Base-by-base conservation (phyloP, 177 flowering plant genomes). In the Telopea speciosissima region DNA sequence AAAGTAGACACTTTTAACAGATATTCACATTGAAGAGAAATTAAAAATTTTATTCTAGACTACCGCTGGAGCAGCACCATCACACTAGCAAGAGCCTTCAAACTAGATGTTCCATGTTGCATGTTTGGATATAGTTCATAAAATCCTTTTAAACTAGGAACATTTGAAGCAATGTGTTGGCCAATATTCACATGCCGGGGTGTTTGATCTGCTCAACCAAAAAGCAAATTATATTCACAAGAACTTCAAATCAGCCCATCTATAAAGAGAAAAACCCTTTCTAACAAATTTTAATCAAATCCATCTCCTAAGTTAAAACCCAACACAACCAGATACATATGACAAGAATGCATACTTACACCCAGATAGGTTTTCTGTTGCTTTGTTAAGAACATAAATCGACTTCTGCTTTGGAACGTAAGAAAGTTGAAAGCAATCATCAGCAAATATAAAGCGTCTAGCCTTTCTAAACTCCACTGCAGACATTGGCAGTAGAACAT, bases 341-440 rank as follows among this genome's bases (percentile, higher is more conserved):
- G 0, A 10, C 1, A 69, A 65, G 26, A 59, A 24, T 56, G 68
- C 24, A 68, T 21, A 84, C 99, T 90, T 87, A 95, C 99, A 93
- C 11, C 99, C 97, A 79, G 94, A 85, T 59, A 90, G 80, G 68
- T 74, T 85, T 77, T 88, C 93, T 71, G 79, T 77, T 68, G 83
- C 89, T 74, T 84, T 90, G 73, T 69, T 80, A 31, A 95, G 79
- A 74, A 87, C 88, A 73, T 78, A 45, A n/a, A 83, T 66, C 6
- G 89, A 79, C 79, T 83, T 93, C 65, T 83, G 89, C 74, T 76
- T 82, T 11, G 99, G 92, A 80, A 85, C 83, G 78, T 85, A 84
- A 13, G 88, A 88, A 66, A 92, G 85, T 80, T 93, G 92, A 83
- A 95, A 92, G 45, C 95, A 85, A 77, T 95, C 99, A 77, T 91